These are phyloP conservation scores for Boletus subparvulus DNA, from an alignment of 768 basidiomycete species.

Conservation along the genomic window DNA sequence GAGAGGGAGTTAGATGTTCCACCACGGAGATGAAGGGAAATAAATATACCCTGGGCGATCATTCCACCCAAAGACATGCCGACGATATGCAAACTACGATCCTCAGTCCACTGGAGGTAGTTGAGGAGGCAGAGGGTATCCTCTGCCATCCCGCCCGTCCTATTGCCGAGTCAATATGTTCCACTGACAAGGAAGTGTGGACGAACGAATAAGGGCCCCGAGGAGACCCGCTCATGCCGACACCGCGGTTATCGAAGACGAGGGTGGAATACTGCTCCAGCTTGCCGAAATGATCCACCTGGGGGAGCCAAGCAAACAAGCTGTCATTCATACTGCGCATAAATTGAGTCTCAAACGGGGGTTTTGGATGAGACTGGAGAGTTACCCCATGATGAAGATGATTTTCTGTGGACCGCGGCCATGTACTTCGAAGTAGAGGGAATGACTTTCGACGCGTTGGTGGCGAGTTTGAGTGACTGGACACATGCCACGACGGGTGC, in stretches of 20 bases:
- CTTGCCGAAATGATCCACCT: slow-evolving; percentile 64
- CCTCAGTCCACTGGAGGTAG: slow-evolving; percentile 66
- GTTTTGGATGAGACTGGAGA: background rate
- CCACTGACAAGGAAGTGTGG: background rate
- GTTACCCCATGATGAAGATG: slow-evolving; percentile 74
- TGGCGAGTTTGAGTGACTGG: slow-evolving; percentile 57
- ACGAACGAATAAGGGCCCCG: slow-evolving; percentile 75
- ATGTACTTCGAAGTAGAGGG: slow-evolving; percentile 79
- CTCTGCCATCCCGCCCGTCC: slow-evolving; percentile 76
- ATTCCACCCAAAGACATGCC: slow-evolving; percentile 81
- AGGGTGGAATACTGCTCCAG: slow-evolving; percentile 56
- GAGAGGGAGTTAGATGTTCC: background rate
- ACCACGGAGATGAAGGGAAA: background rate
- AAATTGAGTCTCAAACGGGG: slow-evolving; percentile 5
- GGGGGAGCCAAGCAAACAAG: slow-evolving; percentile 61
- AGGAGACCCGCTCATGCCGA: slow-evolving; percentile 71
- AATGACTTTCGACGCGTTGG: slow-evolving; percentile 63
- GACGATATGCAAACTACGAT: slow-evolving; percentile 64
- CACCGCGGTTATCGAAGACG: slow-evolving; percentile 85
- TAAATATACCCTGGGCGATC: slow-evolving; percentile 66
- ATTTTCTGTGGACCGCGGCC: slow-evolving; percentile 65
- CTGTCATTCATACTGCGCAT: slow-evolving; percentile 54
- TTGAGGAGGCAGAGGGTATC: slow-evolving; percentile 68
- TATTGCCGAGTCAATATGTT: slow-evolving; percentile 24
- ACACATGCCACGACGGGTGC: slow-evolving; percentile 71